Evolutionary conservation across 306 rosid species (phyloP), one percentile per base, ranked within the genome.

Genomic region (Dalbergia cultrata): DNA sequence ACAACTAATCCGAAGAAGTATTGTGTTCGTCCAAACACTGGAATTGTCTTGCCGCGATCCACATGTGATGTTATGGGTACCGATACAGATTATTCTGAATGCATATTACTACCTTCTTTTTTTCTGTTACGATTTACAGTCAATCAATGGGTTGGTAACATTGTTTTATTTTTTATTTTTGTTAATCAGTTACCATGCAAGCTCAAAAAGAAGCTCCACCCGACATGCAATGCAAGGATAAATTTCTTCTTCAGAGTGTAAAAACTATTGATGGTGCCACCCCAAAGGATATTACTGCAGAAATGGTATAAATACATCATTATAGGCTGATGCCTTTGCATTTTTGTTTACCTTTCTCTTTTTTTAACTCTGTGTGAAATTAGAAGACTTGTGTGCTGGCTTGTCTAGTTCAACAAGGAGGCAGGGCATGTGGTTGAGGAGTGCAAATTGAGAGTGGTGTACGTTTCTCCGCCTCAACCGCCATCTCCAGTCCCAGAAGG

Each of bases 1-100:
- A 95, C 99, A 9, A 95, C 98, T 19, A 95, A 95, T 82, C 99
- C 99, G 0, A 95, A 90, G 85, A 95, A 95, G 91, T 95, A 95
- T 81, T 95, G 98, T 72, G 99, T 95, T 86, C 97, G 99, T 56
- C 99, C 99, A 5, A 95, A 95, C 95, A 90, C 98, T 6, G 98
- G 99, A 76, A 43, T 95, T 69, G 98, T 95, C 39, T 64, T 83
- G 83, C 99, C 99, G 0, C 87, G 93, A 75, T 91, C 99, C 54
- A 87, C 98, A 4, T 95, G 99, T 63, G 97, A 93, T 65, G 88
- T 95, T 78, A 89, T 85, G 90, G 99, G 99, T 95, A 85, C 77
- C 43, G 1, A 78, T 82, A 62, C 7, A 53, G 33, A 39, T 67
- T 67, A 33, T 70, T 67, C 33, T 44, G 67, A 65, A 63, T 31